Percentiles rank a stretch among this genome's conserved stretches.
These are phyloP conservation scores for Malus orientalis DNA, from an alignment of 306 rosid genomes.

Conservation along the genomic window DNA sequence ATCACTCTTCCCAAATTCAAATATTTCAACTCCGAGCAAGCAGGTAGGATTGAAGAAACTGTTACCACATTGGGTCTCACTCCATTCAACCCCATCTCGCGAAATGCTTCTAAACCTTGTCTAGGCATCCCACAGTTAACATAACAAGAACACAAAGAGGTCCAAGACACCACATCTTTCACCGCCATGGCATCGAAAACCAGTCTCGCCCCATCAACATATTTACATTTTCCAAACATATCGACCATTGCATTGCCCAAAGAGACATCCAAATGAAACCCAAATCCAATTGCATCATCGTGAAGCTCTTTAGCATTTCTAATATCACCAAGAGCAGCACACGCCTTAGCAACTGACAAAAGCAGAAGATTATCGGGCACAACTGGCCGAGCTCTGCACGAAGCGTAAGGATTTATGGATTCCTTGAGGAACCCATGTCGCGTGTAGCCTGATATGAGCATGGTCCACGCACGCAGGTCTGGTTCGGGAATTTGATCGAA, in stretches of 20 bases:
- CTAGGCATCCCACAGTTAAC: background rate
- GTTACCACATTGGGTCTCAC: constrained; percentile 6
- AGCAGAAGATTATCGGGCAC: constrained; percentile 22
- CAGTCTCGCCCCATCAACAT: background rate
- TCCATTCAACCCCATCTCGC: constrained; percentile 1
- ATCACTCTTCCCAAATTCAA: too few relatives aligned
- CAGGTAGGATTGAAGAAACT: background rate
- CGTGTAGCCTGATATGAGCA: constrained; percentile 39
- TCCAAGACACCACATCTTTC: constrained; percentile 5
- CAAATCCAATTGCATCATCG: background rate
- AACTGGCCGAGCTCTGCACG: constrained; percentile 16
- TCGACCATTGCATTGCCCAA: constrained; percentile 11
- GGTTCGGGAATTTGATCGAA: constrained; percentile 40
- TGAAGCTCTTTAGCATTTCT: background rate
- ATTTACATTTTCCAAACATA: constrained; percentile 8
- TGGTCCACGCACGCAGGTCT: constrained; percentile 36
- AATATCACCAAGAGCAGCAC: constrained; percentile 35
- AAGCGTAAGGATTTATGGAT: constrained; percentile 25
- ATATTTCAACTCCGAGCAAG: background rate
- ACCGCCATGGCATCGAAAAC: background rate
- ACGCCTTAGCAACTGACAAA: constrained; percentile 35
- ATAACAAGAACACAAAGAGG: background rate
- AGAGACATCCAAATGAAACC: background rate
- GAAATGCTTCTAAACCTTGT: background rate
- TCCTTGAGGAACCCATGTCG: constrained; percentile 27